Conservation (phyloP, 179 eudicot genomes). For the Spinacia oleracea region DNA sequence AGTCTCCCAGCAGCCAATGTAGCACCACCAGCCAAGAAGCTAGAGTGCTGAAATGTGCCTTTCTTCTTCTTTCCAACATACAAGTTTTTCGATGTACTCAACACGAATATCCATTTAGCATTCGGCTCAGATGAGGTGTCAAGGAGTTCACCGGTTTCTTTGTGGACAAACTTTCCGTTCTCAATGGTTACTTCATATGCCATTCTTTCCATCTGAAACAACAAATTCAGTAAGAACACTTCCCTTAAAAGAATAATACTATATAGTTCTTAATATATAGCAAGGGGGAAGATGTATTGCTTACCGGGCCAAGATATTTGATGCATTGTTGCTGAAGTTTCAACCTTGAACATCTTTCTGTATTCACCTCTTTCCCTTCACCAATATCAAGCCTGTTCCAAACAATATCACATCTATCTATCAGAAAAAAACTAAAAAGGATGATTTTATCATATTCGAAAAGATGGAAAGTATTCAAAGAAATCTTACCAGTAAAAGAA, state of each 20-base stretch:
- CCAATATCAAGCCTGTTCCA: constrained; percentile 84
- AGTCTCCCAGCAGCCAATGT: constrained; percentile 93
- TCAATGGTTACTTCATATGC: constrained; percentile 76
- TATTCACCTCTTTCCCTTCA: constrained; percentile 84
- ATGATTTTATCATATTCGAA: constrained; percentile 8
- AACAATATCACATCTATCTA: neutral
- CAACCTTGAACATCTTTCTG: constrained; percentile 66
- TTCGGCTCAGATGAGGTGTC: constrained; percentile 59
- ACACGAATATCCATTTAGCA: constrained; percentile 91
- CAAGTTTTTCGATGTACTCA: constrained; percentile 76
- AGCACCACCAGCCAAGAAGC: constrained; percentile 98
- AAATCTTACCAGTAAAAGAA: constrained; percentile 84
- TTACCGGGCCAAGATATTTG: constrained; percentile 89
- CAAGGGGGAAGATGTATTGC: constrained; percentile 23
- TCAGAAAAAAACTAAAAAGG: constrained; percentile 20
- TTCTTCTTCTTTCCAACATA: constrained; percentile 86
- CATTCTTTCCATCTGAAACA: constrained; percentile 71
- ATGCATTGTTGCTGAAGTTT: constrained; percentile 93
- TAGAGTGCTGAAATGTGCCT: constrained; percentile 94
- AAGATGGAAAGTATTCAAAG: neutral
- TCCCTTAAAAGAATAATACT: neutral
- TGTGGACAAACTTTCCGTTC: constrained; percentile 62
- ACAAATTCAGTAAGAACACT: constrained; percentile 15
- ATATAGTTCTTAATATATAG: too few species aligned
- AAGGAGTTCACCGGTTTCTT: constrained; percentile 61